These are phyloP conservation scores for Yarrowia osloensis DNA, from an alignment of 805 yeast species.

Conservation along the genomic window DNA sequence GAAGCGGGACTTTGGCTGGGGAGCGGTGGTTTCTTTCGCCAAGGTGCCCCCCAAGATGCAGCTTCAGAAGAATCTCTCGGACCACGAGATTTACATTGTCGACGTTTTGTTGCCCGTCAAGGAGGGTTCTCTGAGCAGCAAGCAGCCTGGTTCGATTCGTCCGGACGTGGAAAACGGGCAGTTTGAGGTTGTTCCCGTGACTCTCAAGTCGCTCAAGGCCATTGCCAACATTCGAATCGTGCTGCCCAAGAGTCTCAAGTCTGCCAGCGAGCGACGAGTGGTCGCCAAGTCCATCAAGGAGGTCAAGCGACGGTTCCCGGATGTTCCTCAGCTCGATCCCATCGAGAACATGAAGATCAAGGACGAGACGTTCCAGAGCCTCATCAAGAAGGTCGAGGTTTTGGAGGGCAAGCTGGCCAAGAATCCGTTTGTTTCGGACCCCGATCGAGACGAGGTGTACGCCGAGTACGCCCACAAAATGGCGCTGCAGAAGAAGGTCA, in stretches of 20 bases:
- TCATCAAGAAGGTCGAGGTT: slow-evolving; percentile 78
- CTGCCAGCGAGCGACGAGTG: slow-evolving; percentile 50
- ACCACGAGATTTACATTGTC: slow-evolving; percentile 87
- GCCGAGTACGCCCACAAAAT: slow-evolving; percentile 66
- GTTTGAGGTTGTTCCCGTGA: slow-evolving; percentile 80
- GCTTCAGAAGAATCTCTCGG: slow-evolving; percentile 57
- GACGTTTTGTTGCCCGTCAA: slow-evolving; percentile 81
- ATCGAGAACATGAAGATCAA: slow-evolving; percentile 87
- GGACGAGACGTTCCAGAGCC: slow-evolving; percentile 70
- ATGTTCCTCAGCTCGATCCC: slow-evolving; percentile 89
- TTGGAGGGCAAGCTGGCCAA: slow-evolving; percentile 70
- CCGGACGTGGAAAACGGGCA: slow-evolving; percentile 74
- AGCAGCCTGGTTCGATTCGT: slow-evolving; percentile 83
- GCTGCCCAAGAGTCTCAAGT: slow-evolving; percentile 71
- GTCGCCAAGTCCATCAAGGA: slow-evolving; percentile 74
- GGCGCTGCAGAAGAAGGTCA: slow-evolving; percentile 59
- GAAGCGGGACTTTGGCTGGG: slow-evolving; percentile 89
- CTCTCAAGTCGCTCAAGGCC: slow-evolving; percentile 70
- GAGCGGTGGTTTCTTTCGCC: slow-evolving; percentile 73
- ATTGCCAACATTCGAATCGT: slow-evolving; percentile 80
- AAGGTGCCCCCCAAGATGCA: slow-evolving; percentile 51
- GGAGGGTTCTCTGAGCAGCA: slow-evolving; percentile 68
- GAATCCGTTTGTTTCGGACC: slow-evolving; percentile 57
- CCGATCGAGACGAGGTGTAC: slow-evolving; percentile 57
- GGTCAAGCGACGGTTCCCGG: slow-evolving; percentile 79